Evolutionary conservation across 768 basidiomycete species (phyloP).

Genomic region (Phaeotremella skinneri): DNA sequence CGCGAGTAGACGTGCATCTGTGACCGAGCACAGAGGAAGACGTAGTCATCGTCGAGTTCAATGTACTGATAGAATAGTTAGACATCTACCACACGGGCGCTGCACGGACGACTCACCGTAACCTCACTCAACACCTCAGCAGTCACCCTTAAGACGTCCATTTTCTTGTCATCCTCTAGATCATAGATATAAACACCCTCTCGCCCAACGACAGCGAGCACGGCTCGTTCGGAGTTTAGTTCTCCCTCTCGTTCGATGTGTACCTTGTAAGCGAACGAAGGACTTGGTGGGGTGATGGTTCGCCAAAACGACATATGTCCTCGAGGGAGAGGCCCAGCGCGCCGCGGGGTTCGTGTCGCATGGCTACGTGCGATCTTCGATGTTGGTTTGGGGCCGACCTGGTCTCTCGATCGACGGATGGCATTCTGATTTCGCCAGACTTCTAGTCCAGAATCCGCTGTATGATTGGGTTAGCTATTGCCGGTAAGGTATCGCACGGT

Average conservation of each 20-base stretch:
- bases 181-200: conserved; percentile 36
- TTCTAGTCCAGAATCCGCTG: conserved; percentile 21
- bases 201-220: conserved; percentile 27
- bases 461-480: too few relatives aligned
- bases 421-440: conserved; percentile 35
- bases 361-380: neutral
- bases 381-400: neutral
- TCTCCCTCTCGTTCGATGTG: conserved; percentile 22
- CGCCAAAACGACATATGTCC: conserved; percentile 35
- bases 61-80: conserved; percentile 29
- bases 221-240: conserved; percentile 16
- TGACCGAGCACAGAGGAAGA: conserved; percentile 26
- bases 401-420: conserved; percentile 12
- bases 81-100: too few relatives aligned
- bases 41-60: conserved; percentile 40
- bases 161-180: conserved; percentile 24
- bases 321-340: conserved; percentile 16
- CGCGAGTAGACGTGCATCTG: conserved; percentile 29
- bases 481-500: too few relatives aligned
- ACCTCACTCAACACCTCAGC: neutral
- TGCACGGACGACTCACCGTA: conserved; percentile 7
- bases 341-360: neutral
- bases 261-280: conserved; percentile 36
- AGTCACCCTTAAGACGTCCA: conserved; percentile 9
- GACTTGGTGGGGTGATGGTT: conserved; percentile 26